Evolutionary conservation across 495 filamentous ascomycete species (phyloP), one percentile per base, ranked within the genome.

Genomic region (Cryomyces antarcticus): DNA sequence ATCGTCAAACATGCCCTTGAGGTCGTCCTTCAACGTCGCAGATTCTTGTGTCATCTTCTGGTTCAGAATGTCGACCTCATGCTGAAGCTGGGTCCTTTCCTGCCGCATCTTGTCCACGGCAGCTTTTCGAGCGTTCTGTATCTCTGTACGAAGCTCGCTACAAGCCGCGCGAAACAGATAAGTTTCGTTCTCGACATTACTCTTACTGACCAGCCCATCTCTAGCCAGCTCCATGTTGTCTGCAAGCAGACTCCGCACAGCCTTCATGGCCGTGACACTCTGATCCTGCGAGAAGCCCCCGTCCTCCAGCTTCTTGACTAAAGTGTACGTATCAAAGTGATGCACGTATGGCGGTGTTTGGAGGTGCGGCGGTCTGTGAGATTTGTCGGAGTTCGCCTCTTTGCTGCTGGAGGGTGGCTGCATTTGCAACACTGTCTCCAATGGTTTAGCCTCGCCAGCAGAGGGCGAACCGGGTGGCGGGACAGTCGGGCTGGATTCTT

Each of bases 141-240:
- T 72, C 50, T 87, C 85, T 37, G 81, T 83, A 47, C 77, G 74
- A 13, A 99, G 74, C 62, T 99, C 89, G 10, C 78, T 85, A 58
- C 87, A 94, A 10, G 92, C 89, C 11, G 89, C 88, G 34, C 81
- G 72, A 65, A 99, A 99, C 31, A 96, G 69, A 56, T 96, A 99
- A 0, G 75, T 73, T 61, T 93, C 69, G 51, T 89, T 92, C 54
- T 88, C 82, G 4, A 85, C 69, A 52, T 86, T 75, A 7, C 76
- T 79, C 54, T 82, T 86, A 41, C 71, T 74, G 1, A 93, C 80
- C 28, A 95, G 58, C 4, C 72, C 78, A 12, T 74, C 66, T 46
- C 75, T 75, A 13, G 89, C 89, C 30, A 83, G 62, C 47, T 83
- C 73, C 38, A 94, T 67, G 53, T 96, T 93, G 3, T 74, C 60